Evolutionary conservation across 2,329 filamentous ascomycete species (phyloP), one percentile per base, ranked within the genome.

Genomic region (Pseudopithomyces maydicus): DNA sequence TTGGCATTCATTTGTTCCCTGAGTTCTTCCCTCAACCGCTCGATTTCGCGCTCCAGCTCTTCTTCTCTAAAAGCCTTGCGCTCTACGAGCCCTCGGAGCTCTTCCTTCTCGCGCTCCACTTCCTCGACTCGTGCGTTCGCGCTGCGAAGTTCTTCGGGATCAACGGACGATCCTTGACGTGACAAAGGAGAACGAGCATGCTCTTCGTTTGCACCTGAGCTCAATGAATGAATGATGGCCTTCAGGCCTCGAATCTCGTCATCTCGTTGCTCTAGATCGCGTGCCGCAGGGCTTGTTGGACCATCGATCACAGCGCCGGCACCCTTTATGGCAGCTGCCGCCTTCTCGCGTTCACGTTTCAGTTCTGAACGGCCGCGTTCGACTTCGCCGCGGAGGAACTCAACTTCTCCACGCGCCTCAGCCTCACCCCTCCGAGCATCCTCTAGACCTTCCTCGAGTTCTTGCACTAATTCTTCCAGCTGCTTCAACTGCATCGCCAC

Each of bases 211-310:
- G 88, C 85, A 64, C 91, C 91, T 59, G 92, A 85, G 74, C 92
- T 97, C 36, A 99, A 82, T 17, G 92, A 97, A 77, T 98, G 94
- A 58, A 99, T 98, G 72, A 99, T 98, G 42, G 95, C 94, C 77
- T 98, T 99, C 63, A 99, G 84, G 45, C 95, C 95, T 60, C 94
- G 86, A 70, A 99, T 98, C 79, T 99, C 95, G 68, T 99, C 95
- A 69, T 99, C 94, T 73, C 96, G 95, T 72, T 96, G 90, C 72
- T 96, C 92, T 29, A 98, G 78, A 62, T 97, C 92, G 74, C 91
- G 91, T 42, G 85, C 84, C 35, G 75, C 72, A 57, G 76, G 73
- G 38, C 70, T 76, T 19, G 70, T 66, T 35, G 75, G 72, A 8
- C 68, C 72, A 48, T 81, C 81, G 2, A 74, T 69, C 43, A 81